Base-by-base conservation (phyloP, 2,329 filamentous ascomycete species). In the Alternaria brassicicola region DNA sequence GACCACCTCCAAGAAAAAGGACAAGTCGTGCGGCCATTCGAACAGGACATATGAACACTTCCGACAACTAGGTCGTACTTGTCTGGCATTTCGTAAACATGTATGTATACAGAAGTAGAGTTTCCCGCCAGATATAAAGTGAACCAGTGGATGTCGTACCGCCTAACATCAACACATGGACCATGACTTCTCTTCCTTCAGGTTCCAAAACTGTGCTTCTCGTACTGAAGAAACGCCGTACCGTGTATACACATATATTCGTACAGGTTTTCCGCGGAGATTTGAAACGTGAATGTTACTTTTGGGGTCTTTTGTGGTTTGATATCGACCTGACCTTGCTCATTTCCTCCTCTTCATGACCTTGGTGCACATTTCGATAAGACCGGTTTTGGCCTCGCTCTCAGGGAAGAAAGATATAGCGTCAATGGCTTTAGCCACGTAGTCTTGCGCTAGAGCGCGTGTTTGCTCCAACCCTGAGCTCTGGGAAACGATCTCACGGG, bases 391-490 rank as follows among this genome's bases (percentile, higher is more conserved):
- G 57, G 95, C 95, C 65, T 98, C 94, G 76, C 93, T 94, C n/a
- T 93, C 89, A 6, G 95, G 95, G 78, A 99, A 97, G 43, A 82
- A 80, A 63, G 85, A 84, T 70, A 99, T 91, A n/a, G 93, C 91
- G 5, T 87, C 85, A 60, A 96, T 90, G 26, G 95, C 95, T 73
- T 91, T 91, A 73, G 95, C 89, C 36, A 90, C 89, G 76, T 97
- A 99, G 70, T 96, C 91, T 75, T 96, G 89, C 1, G 95, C 95
- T 28, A 99, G 83, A 7, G 89, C 91, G 67, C 93, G 87, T 1
- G 95, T 99, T 78, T 97, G 92, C 76, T 97, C 91, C 45, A 99
- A 88, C 17, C 95, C 95, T 69, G 95, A 87, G 75, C 91, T 96
- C 67, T 88, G 82, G 28, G 90, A 83, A 19, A 99, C 95, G 46